phyloP scores from a whole-genome alignment of 345 rosid genomes.

The Camelina neglecta region DNA sequence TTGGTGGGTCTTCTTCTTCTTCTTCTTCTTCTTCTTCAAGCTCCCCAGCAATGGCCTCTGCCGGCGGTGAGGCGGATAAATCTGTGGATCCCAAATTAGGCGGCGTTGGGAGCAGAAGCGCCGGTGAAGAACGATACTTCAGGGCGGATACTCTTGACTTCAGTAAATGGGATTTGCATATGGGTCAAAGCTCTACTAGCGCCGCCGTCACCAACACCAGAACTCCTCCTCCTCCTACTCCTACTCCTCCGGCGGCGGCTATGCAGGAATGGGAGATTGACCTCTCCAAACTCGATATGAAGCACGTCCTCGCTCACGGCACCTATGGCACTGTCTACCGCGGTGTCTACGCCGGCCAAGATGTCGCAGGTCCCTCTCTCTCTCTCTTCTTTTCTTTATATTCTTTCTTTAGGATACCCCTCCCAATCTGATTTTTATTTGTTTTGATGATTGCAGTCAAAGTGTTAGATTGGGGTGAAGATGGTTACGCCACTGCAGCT shows the following conservation, averaged over 20 bases:
- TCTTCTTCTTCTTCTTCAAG: too few species aligned
- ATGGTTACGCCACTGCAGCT: conserved; percentile 62
- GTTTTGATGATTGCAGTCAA: conserved; percentile 52
- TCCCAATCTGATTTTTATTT: neutral
- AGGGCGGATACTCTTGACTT: conserved; percentile 85
- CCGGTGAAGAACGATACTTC: conserved; percentile 55
- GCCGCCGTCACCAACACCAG: conserved; percentile 60
- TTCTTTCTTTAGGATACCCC: neutral
- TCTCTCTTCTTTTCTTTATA: too few species aligned
- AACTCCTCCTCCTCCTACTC: neutral
- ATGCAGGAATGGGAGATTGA: conserved; percentile 90
- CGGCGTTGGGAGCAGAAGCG: conserved; percentile 55
- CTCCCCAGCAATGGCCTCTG: conserved; percentile 27
- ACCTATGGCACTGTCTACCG: conserved; percentile 79
- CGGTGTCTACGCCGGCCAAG: conserved; percentile 73
- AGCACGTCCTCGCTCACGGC: conserved; percentile 68
- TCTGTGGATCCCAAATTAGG: conserved; percentile 19
- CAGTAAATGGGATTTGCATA: conserved; percentile 81
- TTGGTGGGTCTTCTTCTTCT: too few species aligned
- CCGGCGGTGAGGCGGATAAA: conserved; percentile 10
- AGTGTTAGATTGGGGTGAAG: conserved; percentile 85
- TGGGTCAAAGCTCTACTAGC: conserved; percentile 60
- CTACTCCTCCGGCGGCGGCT: conserved; percentile 19
- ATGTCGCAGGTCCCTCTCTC: conserved; percentile 64
- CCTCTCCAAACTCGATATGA: conserved; percentile 66